Evolutionary conservation across 306 rosid species (phyloP).

Genomic region (Lupinus albus): DNA sequence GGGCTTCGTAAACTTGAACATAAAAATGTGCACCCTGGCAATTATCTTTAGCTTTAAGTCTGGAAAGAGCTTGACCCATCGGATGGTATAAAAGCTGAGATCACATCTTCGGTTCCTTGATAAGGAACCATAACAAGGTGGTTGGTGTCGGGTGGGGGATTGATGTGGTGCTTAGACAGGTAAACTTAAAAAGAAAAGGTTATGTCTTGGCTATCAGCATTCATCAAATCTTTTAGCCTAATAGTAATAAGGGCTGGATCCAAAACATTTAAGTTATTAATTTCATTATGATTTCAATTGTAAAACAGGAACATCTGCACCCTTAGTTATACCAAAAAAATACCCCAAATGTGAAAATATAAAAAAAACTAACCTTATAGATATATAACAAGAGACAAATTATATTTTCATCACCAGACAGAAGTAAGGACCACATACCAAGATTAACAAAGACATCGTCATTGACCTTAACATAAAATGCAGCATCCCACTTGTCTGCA

Average conservation of each 20-base stretch:
- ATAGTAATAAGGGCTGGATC: neutral
- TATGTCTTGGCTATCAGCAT: neutral
- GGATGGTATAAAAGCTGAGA: neutral
- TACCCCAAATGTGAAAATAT: too few species aligned
- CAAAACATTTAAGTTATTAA: neutral
- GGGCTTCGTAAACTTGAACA: slow-evolving; percentile 5
- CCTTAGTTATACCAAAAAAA: too few species aligned
- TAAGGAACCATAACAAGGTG: neutral
- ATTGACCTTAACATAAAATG: slow-evolving; percentile 67
- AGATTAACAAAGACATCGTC: slow-evolving; percentile 70
- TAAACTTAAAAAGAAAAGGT: neutral
- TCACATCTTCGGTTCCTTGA: neutral
- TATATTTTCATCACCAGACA: slow-evolving; percentile 28
- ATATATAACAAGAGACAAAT: slow-evolving; percentile 1
- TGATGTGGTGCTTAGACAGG: neutral
- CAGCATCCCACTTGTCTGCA: slow-evolving; percentile 66
- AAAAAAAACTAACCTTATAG: neutral
- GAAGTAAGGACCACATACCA: slow-evolving; percentile 58
- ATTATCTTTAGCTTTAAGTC: slow-evolving; percentile 10
- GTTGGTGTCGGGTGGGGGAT: neutral
- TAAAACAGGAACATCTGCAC: neutral
- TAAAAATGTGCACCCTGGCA: neutral
- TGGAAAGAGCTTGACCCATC: slow-evolving; percentile 19
- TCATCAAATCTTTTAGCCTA: neutral
- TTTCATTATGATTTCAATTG: neutral